Percentiles rank a stretch among this genome's conserved stretches.
Evolutionary conservation across 257 asterid species (phyloP).

Genomic region (Verbascum thapsus): DNA sequence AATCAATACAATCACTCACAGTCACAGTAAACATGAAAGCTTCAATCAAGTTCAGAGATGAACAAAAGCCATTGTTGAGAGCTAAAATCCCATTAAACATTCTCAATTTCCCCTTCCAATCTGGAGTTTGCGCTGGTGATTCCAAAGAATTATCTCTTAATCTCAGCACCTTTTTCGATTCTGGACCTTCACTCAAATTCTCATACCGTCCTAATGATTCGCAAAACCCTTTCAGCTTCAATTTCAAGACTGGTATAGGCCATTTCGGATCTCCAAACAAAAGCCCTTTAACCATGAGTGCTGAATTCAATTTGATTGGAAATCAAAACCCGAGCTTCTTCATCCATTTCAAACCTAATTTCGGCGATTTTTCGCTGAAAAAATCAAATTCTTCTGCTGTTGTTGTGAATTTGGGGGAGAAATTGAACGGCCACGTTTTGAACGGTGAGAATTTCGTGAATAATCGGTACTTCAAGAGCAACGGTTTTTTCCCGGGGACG

Average conservation of each 20-base stretch:
- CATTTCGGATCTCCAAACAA: slow-evolving; percentile 74
- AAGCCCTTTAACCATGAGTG: slow-evolving; percentile 92
- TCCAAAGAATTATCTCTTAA: slow-evolving; percentile 68
- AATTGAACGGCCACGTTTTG: slow-evolving; percentile 27
- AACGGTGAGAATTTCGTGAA: slow-evolving; percentile 32
- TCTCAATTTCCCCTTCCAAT: slow-evolving; percentile 70
- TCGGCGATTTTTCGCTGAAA: slow-evolving; percentile 78
- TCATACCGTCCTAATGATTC: slow-evolving; percentile 83
- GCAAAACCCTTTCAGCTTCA: slow-evolving; percentile 67
- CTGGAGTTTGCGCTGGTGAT: slow-evolving; percentile 83
- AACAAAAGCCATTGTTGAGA: slow-evolving; percentile 74
- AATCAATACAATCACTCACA: neutral
- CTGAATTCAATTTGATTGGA: slow-evolving; percentile 69
- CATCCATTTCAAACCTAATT: slow-evolving; percentile 78
- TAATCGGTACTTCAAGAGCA: slow-evolving; percentile 42
- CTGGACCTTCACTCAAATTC: slow-evolving; percentile 73
- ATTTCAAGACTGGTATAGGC: slow-evolving; percentile 89
- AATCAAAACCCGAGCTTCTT: slow-evolving; percentile 76
- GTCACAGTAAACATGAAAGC: slow-evolving; percentile 90
- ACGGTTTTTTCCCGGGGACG: slow-evolving; percentile 45
- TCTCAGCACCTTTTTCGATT: slow-evolving; percentile 68
- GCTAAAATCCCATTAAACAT: slow-evolving; percentile 86
- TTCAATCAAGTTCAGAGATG: slow-evolving; percentile 89
- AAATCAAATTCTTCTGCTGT: slow-evolving; percentile 61
- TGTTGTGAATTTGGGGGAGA: slow-evolving; percentile 39